These are phyloP conservation scores for Capronia epimyces DNA, from an alignment of 2,329 filamentous ascomycete genomes.

Conservation along the genomic window DNA sequence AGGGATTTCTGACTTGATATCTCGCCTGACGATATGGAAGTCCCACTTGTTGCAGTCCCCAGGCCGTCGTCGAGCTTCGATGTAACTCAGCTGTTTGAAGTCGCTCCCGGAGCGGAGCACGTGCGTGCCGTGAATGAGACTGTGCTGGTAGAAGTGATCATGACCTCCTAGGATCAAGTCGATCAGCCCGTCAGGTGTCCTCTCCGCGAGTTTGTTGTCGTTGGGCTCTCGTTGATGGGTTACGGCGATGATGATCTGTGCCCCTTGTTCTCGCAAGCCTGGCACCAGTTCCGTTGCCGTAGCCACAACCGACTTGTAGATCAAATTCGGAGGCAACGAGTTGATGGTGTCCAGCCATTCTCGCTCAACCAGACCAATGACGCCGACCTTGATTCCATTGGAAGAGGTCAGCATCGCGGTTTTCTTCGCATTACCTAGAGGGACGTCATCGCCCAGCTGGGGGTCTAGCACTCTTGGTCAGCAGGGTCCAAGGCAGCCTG, in stretches of 20 bases:
- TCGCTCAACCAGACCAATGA: slow-evolving; percentile 78
- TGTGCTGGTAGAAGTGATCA: slow-evolving; percentile 82
- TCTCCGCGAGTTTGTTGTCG: slow-evolving; percentile 75
- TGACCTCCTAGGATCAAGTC: slow-evolving; percentile 86
- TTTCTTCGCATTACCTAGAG: slow-evolving; percentile 69
- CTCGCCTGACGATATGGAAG: slow-evolving; percentile 68
- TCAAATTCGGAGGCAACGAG: slow-evolving; percentile 70
- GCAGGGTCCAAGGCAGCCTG: slow-evolving; percentile 82
- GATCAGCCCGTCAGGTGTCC: slow-evolving; percentile 63
- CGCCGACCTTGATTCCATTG: slow-evolving; percentile 77
- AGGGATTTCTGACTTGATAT: slow-evolving; percentile 64
- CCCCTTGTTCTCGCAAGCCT: slow-evolving; percentile 65
- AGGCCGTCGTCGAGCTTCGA: slow-evolving; percentile 62
- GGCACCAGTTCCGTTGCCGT: slow-evolving; percentile 73
- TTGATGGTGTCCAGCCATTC: slow-evolving; percentile 92
- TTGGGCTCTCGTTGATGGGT: slow-evolving; percentile 86
- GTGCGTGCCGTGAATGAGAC: slow-evolving; percentile 70
- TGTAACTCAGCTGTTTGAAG: slow-evolving; percentile 86
- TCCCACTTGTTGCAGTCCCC: slow-evolving; percentile 60
- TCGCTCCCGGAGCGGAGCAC: slow-evolving; percentile 83
- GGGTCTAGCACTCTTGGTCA: slow-evolving; percentile 66
- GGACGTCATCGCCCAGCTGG: slow-evolving; percentile 66
- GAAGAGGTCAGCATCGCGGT: slow-evolving; percentile 73
- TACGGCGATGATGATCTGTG: slow-evolving; percentile 74
- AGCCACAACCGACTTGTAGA: slow-evolving; percentile 71